Base-by-base conservation (phyloP, 1,139 yeast species). In the Debaryomyces subglobosus region DNA sequence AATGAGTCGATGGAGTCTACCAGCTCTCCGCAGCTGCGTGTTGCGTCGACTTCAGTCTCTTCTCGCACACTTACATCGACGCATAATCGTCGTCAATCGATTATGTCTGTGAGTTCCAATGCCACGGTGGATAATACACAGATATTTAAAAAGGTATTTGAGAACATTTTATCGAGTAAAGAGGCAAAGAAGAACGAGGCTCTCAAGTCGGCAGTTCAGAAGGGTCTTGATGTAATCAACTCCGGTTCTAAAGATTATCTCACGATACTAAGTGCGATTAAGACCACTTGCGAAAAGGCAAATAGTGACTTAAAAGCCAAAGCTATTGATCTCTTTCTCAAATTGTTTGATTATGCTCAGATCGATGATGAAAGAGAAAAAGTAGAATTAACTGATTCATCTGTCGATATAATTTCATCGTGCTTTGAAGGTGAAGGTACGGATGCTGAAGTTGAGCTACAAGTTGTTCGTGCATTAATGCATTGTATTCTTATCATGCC, bases 341-440 rank as follows among this genome's bases (percentile, higher is more conserved):
- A 76, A 54, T 59, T 75, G 29, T 76, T 76, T 51, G 80, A 76
- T 55, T 71, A 71, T 51, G 72, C 74, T 3, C 72, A 66, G 47
- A 74, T 72, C 53, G 75, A 69, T 34, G 71, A 69, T 49, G 67
- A 66, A 36, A 53, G 50, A 4, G 78, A 74, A 44, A 76, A 77
- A 45, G 77, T 84, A 21, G 78, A 80, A 23, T 64, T 91, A 51
- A 84, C 96, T 32, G 96, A 91, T 61, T 88, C 88, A 16, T 91
- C 96, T 0, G 88, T 95, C 25, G 87, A 87, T 54, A 87, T 91
- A 10, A 89, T 92, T 27, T 82, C 96, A 35, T 84, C 87, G 18
- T 89, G 96, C 56, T 92, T 89, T 65, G 90, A 86, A 52, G 96
- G 96, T 24, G 98, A 92, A 64, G 90, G 91, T 1, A 90, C 98